Evolutionary conservation across 1,139 yeast species (phyloP), one percentile per base, ranked within the genome.

Genomic region (Arxiozyma slooffiae): DNA sequence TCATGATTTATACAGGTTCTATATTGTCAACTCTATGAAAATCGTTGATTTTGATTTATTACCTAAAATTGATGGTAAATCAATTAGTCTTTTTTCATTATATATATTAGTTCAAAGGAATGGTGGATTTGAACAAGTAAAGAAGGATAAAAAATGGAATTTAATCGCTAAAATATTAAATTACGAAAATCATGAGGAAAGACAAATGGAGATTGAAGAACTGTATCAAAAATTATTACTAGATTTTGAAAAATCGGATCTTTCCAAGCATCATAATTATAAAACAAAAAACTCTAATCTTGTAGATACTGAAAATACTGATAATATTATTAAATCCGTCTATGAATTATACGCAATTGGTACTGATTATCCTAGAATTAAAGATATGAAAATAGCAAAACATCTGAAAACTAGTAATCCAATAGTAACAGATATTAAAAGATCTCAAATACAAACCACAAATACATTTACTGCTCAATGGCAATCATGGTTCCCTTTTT

Each of bases 81-180:
- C 78, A 0, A 62, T 81, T 38, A 85, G 81, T 62, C 65, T 81
- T 24, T 80, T 72, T 59, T 71, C 76, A 48, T 66, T 81, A 37
- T 72, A 76, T 55, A 67, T 73, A 39, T 72, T 77, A 16, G 86
- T 81, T 2, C 64, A 71, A 18, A 59, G 75, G n/a, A 67, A 80
- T 57, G 86, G 86, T 21, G 86, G 86, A 0, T 80, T 72, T 62
- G 69, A 72, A 22, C 70, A 68, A 26, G 85, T 81, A n/a, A 75
- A 80, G 47, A 67, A 71, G 48, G 74, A 73, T 51, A 79, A 79
- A 54, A 64, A 77, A 41, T 81, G 87, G 85, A 81, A 82, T 0
- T 80, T 76, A 59, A 74, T 82, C 21, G 92, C 92, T 16, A 71
- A 89, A 21, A 18, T 20, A 20, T 16, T 42, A 30, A 23, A 20